Evolutionary conservation across 805 yeast species (phyloP).

Genomic region (Ogataea siamensis): DNA sequence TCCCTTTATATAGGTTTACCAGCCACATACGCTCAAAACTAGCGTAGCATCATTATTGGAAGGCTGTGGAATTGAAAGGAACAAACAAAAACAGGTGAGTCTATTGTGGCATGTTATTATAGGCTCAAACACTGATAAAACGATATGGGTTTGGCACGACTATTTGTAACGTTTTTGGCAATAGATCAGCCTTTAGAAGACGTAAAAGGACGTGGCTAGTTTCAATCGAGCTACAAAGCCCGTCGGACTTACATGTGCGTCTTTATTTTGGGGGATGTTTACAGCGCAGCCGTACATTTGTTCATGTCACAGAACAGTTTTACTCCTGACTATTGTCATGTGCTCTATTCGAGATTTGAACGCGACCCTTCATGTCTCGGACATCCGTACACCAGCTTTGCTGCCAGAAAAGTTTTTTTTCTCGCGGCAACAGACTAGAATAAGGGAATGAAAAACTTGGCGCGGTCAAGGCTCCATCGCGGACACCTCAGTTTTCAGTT

Average conservation of each 20-base stretch:
- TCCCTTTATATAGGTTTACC: conserved; percentile 7
- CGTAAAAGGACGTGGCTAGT: conserved; percentile 1
- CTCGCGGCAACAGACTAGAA: not conserved
- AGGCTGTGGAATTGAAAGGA: conserved; percentile 6
- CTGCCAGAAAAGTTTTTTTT: not conserved
- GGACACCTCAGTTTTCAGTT: conserved; percentile 3
- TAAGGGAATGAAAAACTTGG: conserved; percentile 1
- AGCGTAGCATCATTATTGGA: not conserved
- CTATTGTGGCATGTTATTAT: conserved; percentile 4
- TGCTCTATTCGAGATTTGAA: too few species aligned
- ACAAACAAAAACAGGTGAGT: not conserved
- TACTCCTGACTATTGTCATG: too few species aligned
- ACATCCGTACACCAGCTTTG: conserved; percentile 1
- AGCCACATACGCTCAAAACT: conserved; percentile 2
- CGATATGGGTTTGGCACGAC: conserved; percentile 6
- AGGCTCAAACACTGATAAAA: conserved; percentile 5
- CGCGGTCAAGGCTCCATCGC: conserved; percentile 2
- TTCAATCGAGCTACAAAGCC: not conserved
- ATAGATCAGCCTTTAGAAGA: conserved; percentile 1
- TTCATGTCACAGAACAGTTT: too few species aligned
- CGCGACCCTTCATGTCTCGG: too few species aligned
- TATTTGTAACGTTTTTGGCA: conserved; percentile 1
- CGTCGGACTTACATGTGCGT: not conserved
- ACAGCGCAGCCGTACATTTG: not conserved
- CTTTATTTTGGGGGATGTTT: not conserved